phyloP scores from a whole-genome alignment of 805 yeast species.

The Saccharomycopsis fermentans region DNA sequence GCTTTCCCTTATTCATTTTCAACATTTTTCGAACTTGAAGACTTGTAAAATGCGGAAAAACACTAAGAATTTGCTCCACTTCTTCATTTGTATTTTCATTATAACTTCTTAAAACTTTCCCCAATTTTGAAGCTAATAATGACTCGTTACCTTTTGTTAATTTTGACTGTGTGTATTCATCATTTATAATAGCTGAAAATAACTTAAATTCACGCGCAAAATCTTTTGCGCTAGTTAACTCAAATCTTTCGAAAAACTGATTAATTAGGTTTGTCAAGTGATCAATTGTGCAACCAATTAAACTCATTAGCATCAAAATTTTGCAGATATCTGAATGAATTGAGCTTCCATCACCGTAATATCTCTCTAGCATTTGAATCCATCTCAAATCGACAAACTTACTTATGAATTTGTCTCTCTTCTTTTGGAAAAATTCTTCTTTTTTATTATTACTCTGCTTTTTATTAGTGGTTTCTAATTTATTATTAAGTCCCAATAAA shows the following conservation, averaged over 20 bases:
- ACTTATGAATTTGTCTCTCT: slow-evolving; percentile 36
- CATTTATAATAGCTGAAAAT: not conserved
- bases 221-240: not conserved
- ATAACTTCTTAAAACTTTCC: not conserved
- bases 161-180: not conserved
- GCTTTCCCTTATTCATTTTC: not conserved
- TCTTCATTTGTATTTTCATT: not conserved
- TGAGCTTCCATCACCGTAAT: slow-evolving; percentile 50
- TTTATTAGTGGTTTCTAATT: not conserved
- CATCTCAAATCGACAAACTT: slow-evolving; percentile 44
- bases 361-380: slow-evolving; percentile 48
- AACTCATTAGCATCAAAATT: slow-evolving; percentile 41
- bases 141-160: not conserved
- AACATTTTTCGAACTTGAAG: not conserved
- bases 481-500: slow-evolving; percentile 26
- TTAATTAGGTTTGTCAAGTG: slow-evolving; percentile 25
- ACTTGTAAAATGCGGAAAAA: not conserved
- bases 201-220: not conserved
- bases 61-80: not conserved
- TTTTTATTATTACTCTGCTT: not conserved
- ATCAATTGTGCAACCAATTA: slow-evolving; percentile 37
- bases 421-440: not conserved
- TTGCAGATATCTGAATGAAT: slow-evolving; percentile 36
- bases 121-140: not conserved
- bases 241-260: not conserved